Evolutionary conservation across 1,284 basidiomycete genomes (phyloP).

Genomic region (Xanthoconium separans): DNA sequence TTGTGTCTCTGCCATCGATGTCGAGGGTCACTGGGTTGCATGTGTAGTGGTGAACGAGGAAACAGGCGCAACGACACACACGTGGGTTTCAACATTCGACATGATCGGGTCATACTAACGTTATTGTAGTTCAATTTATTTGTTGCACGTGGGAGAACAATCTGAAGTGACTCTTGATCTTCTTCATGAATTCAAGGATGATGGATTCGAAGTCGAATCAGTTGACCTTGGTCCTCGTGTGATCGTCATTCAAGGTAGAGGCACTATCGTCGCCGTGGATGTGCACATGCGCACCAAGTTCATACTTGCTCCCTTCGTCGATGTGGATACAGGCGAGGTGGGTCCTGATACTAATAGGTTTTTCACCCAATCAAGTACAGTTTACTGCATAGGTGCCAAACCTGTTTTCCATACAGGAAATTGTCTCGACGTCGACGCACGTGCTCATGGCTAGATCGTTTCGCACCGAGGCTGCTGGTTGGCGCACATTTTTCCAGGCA

Average conservation of each 20-base stretch:
- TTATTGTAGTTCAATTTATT: constrained; percentile 14
- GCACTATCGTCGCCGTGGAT: too few relatives aligned
- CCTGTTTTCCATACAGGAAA: background rate
- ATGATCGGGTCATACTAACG: constrained; percentile 1
- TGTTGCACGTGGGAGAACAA: constrained; percentile 2
- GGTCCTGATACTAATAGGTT: too few relatives aligned
- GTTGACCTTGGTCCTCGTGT: too few relatives aligned
- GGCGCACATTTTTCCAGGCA: constrained; percentile 12
- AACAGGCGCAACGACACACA: background rate
- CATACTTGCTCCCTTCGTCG: too few relatives aligned
- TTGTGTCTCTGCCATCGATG: constrained; percentile 16
- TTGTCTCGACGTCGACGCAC: constrained; percentile 24
- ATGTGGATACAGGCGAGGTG: too few relatives aligned
- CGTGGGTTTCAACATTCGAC: background rate
- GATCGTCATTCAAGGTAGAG: too few relatives aligned
- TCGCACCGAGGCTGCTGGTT: constrained; percentile 1
- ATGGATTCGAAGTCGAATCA: background rate
- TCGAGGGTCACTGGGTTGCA: constrained; percentile 15
- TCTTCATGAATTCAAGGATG: constrained; percentile 12
- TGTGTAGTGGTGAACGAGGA: constrained; percentile 15
- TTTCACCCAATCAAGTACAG: too few relatives aligned
- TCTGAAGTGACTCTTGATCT: constrained; percentile 15
- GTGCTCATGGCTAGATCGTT: constrained; percentile 13
- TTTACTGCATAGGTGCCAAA: background rate
- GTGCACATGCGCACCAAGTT: too few relatives aligned